A percentile compares a stretch with the other conserved stretches of the same genome.
Evolutionary conservation across 139 green algal genomes (phyloP).

Genomic region (Parachlorella kessleri): DNA sequence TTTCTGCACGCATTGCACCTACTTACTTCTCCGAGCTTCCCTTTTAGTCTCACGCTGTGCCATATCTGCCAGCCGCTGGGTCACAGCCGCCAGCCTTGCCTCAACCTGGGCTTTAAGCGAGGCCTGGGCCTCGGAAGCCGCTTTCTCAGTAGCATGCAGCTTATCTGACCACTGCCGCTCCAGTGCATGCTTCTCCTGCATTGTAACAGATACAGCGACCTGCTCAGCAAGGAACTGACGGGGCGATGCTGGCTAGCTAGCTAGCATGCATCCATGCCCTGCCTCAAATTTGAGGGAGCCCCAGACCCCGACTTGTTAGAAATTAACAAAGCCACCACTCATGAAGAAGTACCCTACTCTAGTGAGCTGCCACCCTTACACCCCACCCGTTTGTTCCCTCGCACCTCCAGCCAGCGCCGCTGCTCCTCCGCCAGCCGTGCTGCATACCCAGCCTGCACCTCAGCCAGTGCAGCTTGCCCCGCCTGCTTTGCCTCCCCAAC

Average conservation of each 20-base stretch:
- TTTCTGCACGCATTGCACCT: not conserved
- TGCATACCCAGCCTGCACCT: not conserved
- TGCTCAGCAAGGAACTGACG: too few species aligned
- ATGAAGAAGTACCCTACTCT: too few species aligned
- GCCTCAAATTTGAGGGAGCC: too few species aligned
- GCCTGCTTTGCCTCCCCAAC: not conserved
- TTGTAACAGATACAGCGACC: not conserved
- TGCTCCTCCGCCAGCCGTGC: not conserved
- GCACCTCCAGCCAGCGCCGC: constrained; percentile 1
- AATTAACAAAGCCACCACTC: too few species aligned
- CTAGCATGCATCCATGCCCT: too few species aligned
- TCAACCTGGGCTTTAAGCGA: constrained; percentile 12
- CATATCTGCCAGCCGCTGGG: not conserved
- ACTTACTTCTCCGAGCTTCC: constrained; percentile 4
- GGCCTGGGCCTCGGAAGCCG: not conserved
- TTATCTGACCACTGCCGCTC: constrained; percentile 12
- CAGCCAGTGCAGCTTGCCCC: constrained; percentile 3
- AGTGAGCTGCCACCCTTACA: constrained; percentile 5
- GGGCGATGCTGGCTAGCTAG: too few species aligned
- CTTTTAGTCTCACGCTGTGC: not conserved
- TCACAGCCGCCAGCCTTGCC: constrained; percentile 12
- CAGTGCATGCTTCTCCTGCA: constrained; percentile 26
- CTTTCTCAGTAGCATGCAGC: not conserved
- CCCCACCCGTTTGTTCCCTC: not conserved
- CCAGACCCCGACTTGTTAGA: too few species aligned